Conservation (phyloP, 148 eudicot species). For the Rhododendron vialii region DNA sequence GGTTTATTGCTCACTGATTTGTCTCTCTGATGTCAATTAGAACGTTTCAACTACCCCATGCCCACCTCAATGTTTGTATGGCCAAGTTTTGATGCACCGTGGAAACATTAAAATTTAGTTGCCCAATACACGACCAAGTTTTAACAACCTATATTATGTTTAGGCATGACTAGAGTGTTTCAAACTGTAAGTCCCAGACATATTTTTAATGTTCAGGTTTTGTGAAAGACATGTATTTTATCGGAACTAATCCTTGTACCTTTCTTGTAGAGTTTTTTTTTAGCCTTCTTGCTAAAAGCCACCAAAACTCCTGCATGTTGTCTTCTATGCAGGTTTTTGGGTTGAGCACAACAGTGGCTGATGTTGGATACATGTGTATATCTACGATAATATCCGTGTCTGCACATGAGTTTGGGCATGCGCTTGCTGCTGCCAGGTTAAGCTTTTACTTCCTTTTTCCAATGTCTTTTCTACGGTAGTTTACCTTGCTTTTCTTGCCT, state of each 20-base stretch:
- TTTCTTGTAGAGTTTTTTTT: background rate
- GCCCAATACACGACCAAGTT: background rate
- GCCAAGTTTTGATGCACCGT: background rate
- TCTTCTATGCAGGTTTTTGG: conserved; percentile 47
- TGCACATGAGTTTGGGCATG: conserved; percentile 92
- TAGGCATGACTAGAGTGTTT: conserved; percentile 3
- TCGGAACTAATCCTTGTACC: background rate
- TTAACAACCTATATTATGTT: background rate
- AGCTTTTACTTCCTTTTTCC: conserved; percentile 6
- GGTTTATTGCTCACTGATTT: background rate
- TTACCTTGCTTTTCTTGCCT: background rate
- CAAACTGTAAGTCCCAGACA: background rate
- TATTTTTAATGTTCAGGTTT: conserved; percentile 3
- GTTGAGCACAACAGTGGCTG: conserved; percentile 42
- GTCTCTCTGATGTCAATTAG: background rate
- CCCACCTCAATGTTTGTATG: background rate
- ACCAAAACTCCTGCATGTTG: background rate
- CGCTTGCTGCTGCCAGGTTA: conserved; percentile 95
- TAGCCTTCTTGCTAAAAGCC: background rate
- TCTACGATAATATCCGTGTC: conserved; percentile 61
- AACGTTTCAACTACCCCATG: background rate
- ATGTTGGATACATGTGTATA: conserved; percentile 50
- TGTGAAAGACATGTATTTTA: background rate
- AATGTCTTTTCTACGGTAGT: background rate
- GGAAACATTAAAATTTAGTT: background rate